Evolutionary conservation across 2,329 filamentous ascomycete species (phyloP).

Genomic region (Colletotrichum navitas): DNA sequence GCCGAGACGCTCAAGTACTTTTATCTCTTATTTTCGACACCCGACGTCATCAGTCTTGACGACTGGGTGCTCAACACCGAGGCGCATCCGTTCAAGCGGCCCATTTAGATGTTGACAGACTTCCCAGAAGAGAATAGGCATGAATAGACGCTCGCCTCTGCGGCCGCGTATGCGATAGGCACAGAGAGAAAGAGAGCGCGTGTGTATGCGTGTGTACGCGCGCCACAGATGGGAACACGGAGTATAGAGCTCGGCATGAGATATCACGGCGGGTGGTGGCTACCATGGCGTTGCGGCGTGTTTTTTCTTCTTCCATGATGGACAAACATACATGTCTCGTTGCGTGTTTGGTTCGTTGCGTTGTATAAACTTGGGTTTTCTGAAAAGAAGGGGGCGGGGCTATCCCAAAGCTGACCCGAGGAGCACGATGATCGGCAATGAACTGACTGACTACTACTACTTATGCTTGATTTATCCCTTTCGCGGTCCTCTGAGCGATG

Average conservation of each 20-base stretch:
- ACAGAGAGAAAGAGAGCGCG: not conserved
- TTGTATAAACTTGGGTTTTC: constrained; percentile 16
- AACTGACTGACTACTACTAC: not conserved
- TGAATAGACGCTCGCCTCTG: constrained; percentile 34
- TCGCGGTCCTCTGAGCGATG: not conserved
- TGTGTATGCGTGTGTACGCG: not conserved
- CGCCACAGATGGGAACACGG: not conserved
- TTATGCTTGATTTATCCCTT: not conserved
- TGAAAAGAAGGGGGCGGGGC: not conserved
- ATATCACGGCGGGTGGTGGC: constrained; percentile 33
- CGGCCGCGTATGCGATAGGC: not conserved
- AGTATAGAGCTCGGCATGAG: constrained; percentile 26
- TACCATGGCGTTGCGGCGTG: constrained; percentile 32
- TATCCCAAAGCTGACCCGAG: not conserved
- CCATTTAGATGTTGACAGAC: constrained; percentile 43
- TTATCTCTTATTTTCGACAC: constrained; percentile 81
- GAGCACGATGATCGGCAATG: not conserved
- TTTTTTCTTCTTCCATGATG: not conserved
- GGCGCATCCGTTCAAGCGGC: constrained; percentile 69
- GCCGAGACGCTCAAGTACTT: constrained; percentile 95
- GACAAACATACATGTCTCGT: not conserved
- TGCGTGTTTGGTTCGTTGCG: constrained; percentile 1
- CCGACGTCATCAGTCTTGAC: constrained; percentile 74
- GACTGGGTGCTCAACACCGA: constrained; percentile 77
- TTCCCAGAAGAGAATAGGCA: not conserved